phyloP scores from a whole-genome alignment of 495 filamentous ascomycete species.

The Darksidea phi region DNA sequence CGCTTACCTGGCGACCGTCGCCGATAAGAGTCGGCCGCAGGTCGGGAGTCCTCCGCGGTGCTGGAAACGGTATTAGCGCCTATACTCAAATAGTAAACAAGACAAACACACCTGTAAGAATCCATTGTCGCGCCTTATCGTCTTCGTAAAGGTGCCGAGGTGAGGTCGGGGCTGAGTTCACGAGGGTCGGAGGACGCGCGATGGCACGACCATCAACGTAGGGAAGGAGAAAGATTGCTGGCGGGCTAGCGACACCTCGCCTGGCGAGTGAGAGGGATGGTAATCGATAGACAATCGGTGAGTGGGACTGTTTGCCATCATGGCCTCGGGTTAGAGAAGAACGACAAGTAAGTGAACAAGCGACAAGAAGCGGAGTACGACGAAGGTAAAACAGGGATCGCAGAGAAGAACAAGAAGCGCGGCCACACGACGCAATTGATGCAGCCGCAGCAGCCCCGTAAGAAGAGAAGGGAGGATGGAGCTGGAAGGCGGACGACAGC shows the following conservation, averaged over 20 bases:
- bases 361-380: conserved; percentile 15
- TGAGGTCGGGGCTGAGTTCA: neutral
- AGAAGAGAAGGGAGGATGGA: conserved; percentile 29
- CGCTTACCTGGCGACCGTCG: conserved; percentile 41
- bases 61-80: conserved; percentile 12
- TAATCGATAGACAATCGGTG: conserved; percentile 32
- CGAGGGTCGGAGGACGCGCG: neutral
- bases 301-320: conserved; percentile 39
- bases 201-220: conserved; percentile 12
- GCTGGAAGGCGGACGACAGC: conserved; percentile 27
- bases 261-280: conserved; percentile 19
- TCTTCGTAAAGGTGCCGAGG: neutral
- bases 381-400: conserved; percentile 7
- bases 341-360: conserved; percentile 24
- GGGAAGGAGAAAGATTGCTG: conserved; percentile 8
- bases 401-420: conserved; percentile 22
- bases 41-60: conserved; percentile 24
- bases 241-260: conserved; percentile 10
- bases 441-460: conserved; percentile 28
- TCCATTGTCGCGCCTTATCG: conserved; percentile 21
- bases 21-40: conserved; percentile 36
- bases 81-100: neutral
- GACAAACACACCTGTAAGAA: conserved; percentile 34
- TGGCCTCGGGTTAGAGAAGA: conserved; percentile 38
- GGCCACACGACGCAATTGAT: conserved; percentile 23